These are phyloP conservation scores for Trametes punicea DNA, from an alignment of 768 basidiomycete genomes.

Conservation along the genomic window DNA sequence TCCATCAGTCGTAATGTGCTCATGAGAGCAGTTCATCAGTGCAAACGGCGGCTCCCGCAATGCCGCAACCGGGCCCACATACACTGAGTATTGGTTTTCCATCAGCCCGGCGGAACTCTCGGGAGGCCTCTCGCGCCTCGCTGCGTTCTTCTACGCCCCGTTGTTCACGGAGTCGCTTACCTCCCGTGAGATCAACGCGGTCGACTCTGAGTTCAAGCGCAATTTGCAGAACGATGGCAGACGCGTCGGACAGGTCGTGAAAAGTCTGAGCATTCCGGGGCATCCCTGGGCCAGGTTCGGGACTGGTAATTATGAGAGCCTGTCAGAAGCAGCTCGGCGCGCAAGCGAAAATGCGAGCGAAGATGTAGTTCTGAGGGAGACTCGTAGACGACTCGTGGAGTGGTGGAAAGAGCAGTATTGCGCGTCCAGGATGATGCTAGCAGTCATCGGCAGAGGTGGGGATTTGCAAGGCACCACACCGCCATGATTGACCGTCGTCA, in stretches of 20 bases:
- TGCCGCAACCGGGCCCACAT: constrained; percentile 48
- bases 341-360: constrained; percentile 33
- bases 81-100: constrained; percentile 42
- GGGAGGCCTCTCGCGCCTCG: constrained; percentile 37
- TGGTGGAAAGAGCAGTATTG: constrained; percentile 39
- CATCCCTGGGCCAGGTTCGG: constrained; percentile 49
- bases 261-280: constrained; percentile 35
- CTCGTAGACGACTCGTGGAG: constrained; percentile 31
- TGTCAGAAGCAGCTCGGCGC: constrained; percentile 18
- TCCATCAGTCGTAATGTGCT: not conserved
- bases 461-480: too few relatives aligned
- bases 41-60: constrained; percentile 48
- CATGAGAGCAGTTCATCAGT: constrained; percentile 25
- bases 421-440: constrained; percentile 36
- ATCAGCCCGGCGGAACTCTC: constrained; percentile 27
- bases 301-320: constrained; percentile 40
- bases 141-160: constrained; percentile 50
- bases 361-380: constrained; percentile 36
- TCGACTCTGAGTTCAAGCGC: constrained; percentile 54
- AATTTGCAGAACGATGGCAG: constrained; percentile 49
- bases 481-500: not conserved
- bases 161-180: constrained; percentile 44
- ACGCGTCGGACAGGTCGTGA: constrained; percentile 49
- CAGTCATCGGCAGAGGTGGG: constrained; percentile 34
- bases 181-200: constrained; percentile 50